Evolutionary conservation across 176 grass and related monocot species (phyloP).

Genomic region (Guadua angustifolia): DNA sequence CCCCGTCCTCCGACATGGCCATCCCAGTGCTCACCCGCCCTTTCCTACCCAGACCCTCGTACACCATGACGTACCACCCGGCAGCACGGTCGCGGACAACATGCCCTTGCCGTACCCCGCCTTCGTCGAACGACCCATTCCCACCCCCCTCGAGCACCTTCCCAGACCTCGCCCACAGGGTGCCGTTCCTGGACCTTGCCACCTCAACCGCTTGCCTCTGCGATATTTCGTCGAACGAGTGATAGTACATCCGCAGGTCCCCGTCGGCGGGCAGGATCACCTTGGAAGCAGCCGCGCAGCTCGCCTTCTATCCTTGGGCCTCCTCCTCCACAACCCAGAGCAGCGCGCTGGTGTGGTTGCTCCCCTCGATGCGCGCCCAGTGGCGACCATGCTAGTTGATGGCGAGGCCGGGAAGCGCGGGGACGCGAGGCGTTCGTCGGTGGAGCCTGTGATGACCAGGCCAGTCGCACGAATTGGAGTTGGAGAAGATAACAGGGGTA

Average conservation of each 20-base stretch:
- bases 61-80: constrained; percentile 68
- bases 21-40: constrained; percentile 65
- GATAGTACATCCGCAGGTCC: constrained; percentile 95
- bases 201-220: constrained; percentile 55
- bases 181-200: constrained; percentile 72
- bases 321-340: too few relatives aligned
- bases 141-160: constrained; percentile 63
- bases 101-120: constrained; percentile 69
- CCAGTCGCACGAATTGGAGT: too few relatives aligned
- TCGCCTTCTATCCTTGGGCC: constrained; percentile 56
- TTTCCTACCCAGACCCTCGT: constrained; percentile 62
- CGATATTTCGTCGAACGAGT: constrained; percentile 70
- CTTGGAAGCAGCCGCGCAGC: constrained; percentile 62
- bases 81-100: constrained; percentile 64
- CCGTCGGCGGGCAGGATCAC: constrained; percentile 69
- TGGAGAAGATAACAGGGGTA: too few relatives aligned
- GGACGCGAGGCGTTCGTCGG: constrained; percentile 52
- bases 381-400: constrained; percentile 88
- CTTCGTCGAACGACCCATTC: constrained; percentile 63
- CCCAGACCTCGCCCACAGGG: constrained; percentile 68
- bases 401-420: constrained; percentile 68
- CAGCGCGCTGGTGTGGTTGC: too few relatives aligned
- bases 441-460: too few relatives aligned
- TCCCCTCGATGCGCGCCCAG: not conserved
- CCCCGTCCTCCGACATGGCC: constrained; percentile 63